Evolutionary conservation across 2,329 filamentous ascomycete genomes (phyloP).

Genomic region (Hymenoscyphus occultus): DNA sequence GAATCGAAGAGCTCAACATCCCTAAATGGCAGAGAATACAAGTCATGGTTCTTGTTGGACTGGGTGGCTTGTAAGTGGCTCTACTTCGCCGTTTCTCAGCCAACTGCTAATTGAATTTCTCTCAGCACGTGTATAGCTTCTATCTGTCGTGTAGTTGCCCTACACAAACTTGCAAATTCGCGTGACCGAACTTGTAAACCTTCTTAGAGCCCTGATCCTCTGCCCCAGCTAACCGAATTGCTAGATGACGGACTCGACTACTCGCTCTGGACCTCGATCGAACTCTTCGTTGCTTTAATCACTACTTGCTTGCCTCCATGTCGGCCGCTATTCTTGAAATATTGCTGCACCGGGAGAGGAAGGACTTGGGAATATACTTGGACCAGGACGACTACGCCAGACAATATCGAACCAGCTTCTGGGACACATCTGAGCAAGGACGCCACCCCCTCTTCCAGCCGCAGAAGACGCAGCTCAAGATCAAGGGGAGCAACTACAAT

Average conservation of each 20-base stretch:
- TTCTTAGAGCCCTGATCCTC: background rate
- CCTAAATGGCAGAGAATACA: slow-evolving; percentile 8
- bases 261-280: slow-evolving; percentile 11
- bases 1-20: slow-evolving; percentile 6
- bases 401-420: background rate
- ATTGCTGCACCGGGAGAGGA: slow-evolving; percentile 4
- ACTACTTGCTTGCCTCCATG: slow-evolving; percentile 11
- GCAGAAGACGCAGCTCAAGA: background rate
- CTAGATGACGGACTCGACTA: slow-evolving; percentile 13
- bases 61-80: slow-evolving; percentile 8
- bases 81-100: background rate
- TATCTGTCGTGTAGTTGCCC: background rate
- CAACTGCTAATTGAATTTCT: background rate
- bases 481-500: background rate
- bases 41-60: slow-evolving; percentile 9
- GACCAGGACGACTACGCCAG: background rate
- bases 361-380: background rate
- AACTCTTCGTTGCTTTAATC: slow-evolving; percentile 8
- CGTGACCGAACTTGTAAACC: slow-evolving; percentile 2
- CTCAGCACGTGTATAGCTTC: slow-evolving; percentile 10
- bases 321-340: slow-evolving; percentile 5
- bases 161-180: background rate
- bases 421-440: slow-evolving; percentile 1
- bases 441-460: background rate
- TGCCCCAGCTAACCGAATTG: background rate